Evolutionary conservation across 208 protist species (phyloP).

Genomic region (Phytomonas francai): DNA sequence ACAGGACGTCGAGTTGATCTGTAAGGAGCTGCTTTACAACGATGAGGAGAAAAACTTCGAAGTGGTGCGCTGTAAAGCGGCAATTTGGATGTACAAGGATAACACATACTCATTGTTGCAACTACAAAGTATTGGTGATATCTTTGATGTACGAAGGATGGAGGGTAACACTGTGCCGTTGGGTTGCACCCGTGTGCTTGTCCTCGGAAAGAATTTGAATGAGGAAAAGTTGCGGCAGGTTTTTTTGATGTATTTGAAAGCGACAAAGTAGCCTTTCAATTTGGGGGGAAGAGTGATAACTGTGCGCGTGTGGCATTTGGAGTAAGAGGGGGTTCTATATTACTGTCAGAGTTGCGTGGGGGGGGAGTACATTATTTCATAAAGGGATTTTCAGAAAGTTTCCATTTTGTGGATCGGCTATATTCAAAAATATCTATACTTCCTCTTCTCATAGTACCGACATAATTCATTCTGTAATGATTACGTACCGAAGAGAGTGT

Average conservation of each 20-base stretch:
- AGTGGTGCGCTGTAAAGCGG: constrained; percentile 84
- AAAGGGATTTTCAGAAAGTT: neutral
- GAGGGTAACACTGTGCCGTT: constrained; percentile 58
- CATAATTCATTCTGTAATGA: neutral
- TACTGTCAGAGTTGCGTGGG: neutral
- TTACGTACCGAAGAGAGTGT: neutral
- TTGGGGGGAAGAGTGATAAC: neutral
- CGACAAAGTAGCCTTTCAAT: constrained; percentile 18
- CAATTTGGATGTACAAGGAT: constrained; percentile 59
- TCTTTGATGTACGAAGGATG: constrained; percentile 81
- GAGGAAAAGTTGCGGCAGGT: constrained; percentile 47
- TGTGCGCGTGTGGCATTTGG: neutral
- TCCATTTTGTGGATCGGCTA: neutral
- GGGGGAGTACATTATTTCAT: neutral
- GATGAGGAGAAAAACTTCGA: constrained; percentile 61
- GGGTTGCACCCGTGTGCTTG: constrained; percentile 57
- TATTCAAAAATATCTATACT: neutral
- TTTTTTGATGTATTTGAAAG: constrained; percentile 53
- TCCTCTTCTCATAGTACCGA: neutral
- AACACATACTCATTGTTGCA: constrained; percentile 54
- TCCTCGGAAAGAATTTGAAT: constrained; percentile 64
- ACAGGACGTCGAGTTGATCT: constrained; percentile 60
- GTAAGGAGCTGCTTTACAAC: constrained; percentile 70
- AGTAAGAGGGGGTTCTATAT: neutral
- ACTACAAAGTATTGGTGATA: constrained; percentile 76